A percentile compares a stretch with the other conserved stretches of the same genome.
Conservation (phyloP, 2,329 filamentous ascomycete genomes). For the Talaromyces piceae region DNA sequence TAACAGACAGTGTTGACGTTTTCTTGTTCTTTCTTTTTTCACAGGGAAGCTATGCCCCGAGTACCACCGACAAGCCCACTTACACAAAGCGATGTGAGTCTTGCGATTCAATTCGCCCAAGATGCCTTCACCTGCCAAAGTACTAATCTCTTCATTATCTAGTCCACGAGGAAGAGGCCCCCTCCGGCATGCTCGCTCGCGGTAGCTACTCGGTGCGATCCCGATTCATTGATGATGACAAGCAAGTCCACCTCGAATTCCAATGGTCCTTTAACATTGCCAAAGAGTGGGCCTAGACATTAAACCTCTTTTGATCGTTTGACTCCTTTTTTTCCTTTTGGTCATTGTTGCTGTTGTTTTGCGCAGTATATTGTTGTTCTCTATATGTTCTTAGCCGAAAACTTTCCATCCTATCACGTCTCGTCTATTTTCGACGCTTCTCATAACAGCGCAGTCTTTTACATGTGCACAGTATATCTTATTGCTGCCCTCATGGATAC, state of each 20-base stretch:
- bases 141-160: slow-evolving; percentile 4
- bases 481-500: too few relatives aligned
- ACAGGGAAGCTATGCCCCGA: slow-evolving; percentile 87
- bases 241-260: slow-evolving; percentile 81
- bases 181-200: slow-evolving; percentile 79
- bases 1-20: not conserved
- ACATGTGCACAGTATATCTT: too few relatives aligned
- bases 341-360: too few relatives aligned
- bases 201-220: slow-evolving; percentile 86
- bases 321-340: not conserved
- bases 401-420: too few relatives aligned
- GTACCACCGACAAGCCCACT: slow-evolving; percentile 74
- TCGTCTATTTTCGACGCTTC: too few relatives aligned
- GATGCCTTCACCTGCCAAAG: too few relatives aligned
- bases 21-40: not conserved
- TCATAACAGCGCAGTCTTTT: too few relatives aligned
- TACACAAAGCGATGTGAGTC: slow-evolving; percentile 90
- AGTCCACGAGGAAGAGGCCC: slow-evolving; percentile 91
- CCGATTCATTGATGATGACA: slow-evolving; percentile 92
- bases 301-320: not conserved
- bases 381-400: too few relatives aligned
- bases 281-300: slow-evolving; percentile 67
- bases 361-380: too few relatives aligned
- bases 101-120: too few relatives aligned
- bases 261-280: slow-evolving; percentile 95